Base-by-base conservation (phyloP, 176 grass and related monocot species). In the Eragrostis curvula region DNA sequence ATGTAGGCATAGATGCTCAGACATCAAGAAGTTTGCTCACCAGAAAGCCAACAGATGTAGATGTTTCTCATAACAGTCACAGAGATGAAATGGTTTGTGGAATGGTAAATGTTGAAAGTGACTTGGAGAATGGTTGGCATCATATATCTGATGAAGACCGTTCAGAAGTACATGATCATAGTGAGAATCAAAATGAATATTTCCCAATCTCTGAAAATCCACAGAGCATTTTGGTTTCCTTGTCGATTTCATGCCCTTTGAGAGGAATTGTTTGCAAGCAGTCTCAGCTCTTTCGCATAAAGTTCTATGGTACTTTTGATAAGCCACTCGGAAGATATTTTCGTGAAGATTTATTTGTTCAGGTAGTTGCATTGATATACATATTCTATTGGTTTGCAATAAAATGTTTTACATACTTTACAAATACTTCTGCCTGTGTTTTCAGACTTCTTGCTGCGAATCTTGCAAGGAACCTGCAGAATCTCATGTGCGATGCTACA, bases 251-350 rank as follows among this genome's bases (percentile, higher is more conserved):
- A 47, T 95, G 87, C 67, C 86, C 81, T 78, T 50, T 59, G 75
- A 99, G 88, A 84, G 83, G 88, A 79, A 88, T 83, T 58, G 91
- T 96, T 73, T 99, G 96, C 84, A 90, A 96, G 67, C 83, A 89
- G 70, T 99, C 93, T 64, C 90, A 93, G 64, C 87, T 99, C 39
- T 88, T 91, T 70, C 92, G 92, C 51, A 99, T 99, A 75, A 99
- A 91, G 82, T 99, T 99, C 86, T 99, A 99, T 66, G 89, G 96
- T 82, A 94, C 91, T 84, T 93, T 90, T 88, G 96, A 99, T 90
- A 99, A 99, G 59, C 96, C 96, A 68, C 87, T 99, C 56, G 96
- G 93, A 82, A 95, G 85, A 91, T 99, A 91, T 80, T 92, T 98
- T n/a, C 84, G 39, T 60, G 96, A 99, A 82, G 91, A 99, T 86